These are phyloP conservation scores for Micromonas pusilla DNA, from an alignment of 139 green algal species.

Conservation along the genomic window DNA sequence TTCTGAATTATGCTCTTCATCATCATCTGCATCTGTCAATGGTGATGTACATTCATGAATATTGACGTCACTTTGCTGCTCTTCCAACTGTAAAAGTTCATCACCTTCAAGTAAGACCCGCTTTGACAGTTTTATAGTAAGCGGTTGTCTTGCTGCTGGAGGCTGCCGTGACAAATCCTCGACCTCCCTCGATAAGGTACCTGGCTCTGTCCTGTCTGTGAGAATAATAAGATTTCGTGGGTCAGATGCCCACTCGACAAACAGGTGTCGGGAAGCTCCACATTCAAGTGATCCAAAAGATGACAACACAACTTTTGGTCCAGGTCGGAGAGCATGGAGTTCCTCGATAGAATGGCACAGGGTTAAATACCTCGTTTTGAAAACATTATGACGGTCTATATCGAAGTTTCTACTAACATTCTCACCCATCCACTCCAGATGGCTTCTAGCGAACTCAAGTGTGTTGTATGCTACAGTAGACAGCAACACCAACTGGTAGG, in stretches of 20 bases:
- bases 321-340: slow-evolving; percentile 30
- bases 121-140: slow-evolving; percentile 46
- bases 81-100: slow-evolving; percentile 60
- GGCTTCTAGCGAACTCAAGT: slow-evolving; percentile 61
- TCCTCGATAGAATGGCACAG: slow-evolving; percentile 42
- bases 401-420: slow-evolving; percentile 51
- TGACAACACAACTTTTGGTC: slow-evolving; percentile 77
- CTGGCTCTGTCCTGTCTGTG: slow-evolving; percentile 40
- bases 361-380: slow-evolving; percentile 34
- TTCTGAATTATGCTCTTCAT: not conserved
- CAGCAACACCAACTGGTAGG: slow-evolving; percentile 70
- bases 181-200: slow-evolving; percentile 18
- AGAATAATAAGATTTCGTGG: slow-evolving; percentile 71
- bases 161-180: not conserved
- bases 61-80: not conserved
- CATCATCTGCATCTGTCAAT: not conserved
- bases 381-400: slow-evolving; percentile 44
- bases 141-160: not conserved
- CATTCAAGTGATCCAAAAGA: slow-evolving; percentile 54
- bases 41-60: not conserved
- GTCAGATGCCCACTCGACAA: slow-evolving; percentile 71
- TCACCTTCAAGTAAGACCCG: slow-evolving; percentile 66
- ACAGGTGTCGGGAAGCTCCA: slow-evolving; percentile 60
- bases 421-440: slow-evolving; percentile 83
- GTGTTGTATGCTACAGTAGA: slow-evolving; percentile 52